Base-by-base conservation (phyloP, 352 stramenopile genomes). In the Globisporangium takayamanum region DNA sequence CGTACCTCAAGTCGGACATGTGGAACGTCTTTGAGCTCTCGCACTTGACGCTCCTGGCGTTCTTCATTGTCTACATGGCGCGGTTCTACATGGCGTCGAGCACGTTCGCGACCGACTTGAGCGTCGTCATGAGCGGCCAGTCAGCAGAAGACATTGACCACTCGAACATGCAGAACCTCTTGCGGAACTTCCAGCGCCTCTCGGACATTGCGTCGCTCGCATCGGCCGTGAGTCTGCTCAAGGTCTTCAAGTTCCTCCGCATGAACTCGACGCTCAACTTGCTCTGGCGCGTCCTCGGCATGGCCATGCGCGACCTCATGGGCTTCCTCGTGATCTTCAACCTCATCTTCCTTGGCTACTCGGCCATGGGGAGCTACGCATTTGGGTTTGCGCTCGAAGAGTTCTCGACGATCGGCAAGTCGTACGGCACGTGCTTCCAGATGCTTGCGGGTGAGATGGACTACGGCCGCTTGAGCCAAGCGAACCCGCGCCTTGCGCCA, bases 251-350 rank as follows among this genome's bases (percentile, higher is more conserved):
- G 64, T 95, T 93, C 54, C 70, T 95, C 63, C 86, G 86, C 48
- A 93, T 95, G 86, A 95, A 95, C 55, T 90, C 86, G 64, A 93
- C 82, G 53, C 56, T 95, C 25, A 95, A 94, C 56, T 55, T 95
- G 61, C 70, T 95, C 25, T 95, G 86, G 86, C 78, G 79, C 48
- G 80, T 92, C 44, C 55, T 95, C 14, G 82, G 86, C 48, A 91
- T 94, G 78, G 86, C 86, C 11, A 80, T 88, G 53, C 74, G 77
- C 20, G 86, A 95, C 54, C 76, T 95, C 37, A 92, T 94, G 83
- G 86, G 82, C 44, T 95, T 94, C 56, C 65, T 95, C 15, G 82
- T 95, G 48, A 95, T 95, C 64, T 95, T 95, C 60, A 87, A 89
- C 59, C 59, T 93, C 36, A 95, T 95, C 53, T 95, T 95, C 53